Conservation (phyloP, 305 asterid genomes). For the Fraxinus platypoda region DNA sequence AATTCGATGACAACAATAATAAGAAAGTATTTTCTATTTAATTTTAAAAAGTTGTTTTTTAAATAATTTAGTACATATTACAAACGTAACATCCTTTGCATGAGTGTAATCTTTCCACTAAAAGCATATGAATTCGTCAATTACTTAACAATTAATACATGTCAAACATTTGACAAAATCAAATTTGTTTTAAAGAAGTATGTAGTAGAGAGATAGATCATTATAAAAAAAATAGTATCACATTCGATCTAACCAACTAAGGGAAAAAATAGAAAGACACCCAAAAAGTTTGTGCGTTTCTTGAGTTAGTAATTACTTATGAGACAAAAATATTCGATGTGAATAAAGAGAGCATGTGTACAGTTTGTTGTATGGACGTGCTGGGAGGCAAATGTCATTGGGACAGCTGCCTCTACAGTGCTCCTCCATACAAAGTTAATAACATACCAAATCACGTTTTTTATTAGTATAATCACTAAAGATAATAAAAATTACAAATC, state of each 20-base stretch:
- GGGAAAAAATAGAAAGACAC: neutral
- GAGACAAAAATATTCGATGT: neutral
- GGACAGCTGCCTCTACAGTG: constrained; percentile 3
- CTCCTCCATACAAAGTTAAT: neutral
- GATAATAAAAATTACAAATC: neutral
- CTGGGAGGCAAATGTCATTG: constrained; percentile 29
- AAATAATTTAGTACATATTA: too few relatives aligned
- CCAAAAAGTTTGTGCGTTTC: neutral
- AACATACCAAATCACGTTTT: neutral
- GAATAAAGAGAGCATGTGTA: constrained; percentile 17
- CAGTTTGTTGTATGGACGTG: constrained; percentile 31
- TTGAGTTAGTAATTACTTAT: too few relatives aligned
- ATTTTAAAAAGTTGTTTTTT: neutral
- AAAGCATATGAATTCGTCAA: neutral
- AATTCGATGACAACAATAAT: neutral
- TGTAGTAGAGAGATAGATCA: neutral
- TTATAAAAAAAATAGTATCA: too few relatives aligned
- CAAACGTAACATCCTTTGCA: neutral
- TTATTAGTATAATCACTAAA: neutral
- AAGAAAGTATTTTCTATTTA: neutral
- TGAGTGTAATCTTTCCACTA: neutral
- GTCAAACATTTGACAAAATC: too few relatives aligned
- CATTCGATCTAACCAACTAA: neutral
- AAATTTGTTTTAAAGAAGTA: neutral
- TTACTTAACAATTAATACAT: neutral